phyloP scores from a whole-genome alignment of 1,139 yeast species.

The Candida albicans region DNA sequence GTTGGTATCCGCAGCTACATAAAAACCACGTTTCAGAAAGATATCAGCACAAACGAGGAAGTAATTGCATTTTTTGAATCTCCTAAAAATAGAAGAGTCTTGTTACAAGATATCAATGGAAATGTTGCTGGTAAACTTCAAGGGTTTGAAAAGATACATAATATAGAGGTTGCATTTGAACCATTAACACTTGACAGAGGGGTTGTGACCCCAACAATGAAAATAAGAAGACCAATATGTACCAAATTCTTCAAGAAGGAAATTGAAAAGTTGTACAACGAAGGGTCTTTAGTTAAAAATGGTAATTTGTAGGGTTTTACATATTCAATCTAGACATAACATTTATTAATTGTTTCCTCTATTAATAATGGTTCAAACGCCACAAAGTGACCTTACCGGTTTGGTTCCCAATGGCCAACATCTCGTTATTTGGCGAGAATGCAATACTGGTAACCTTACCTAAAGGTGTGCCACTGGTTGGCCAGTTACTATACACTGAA shows the following conservation, averaged over 20 bases:
- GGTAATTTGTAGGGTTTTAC: slow-evolving; percentile 15
- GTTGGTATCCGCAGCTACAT: neutral
- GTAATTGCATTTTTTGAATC: slow-evolving; percentile 27
- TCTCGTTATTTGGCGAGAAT: slow-evolving; percentile 79
- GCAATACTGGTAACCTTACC: slow-evolving; percentile 86
- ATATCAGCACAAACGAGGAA: slow-evolving; percentile 17
- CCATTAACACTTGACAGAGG: slow-evolving; percentile 41
- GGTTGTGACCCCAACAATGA: slow-evolving; percentile 44
- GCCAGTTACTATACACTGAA: slow-evolving; percentile 92
- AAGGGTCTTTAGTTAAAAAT: slow-evolving; percentile 40
- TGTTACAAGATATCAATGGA: slow-evolving; percentile 26
- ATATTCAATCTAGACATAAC: neutral
- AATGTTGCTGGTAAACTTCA: slow-evolving; percentile 25
- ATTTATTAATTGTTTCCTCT: neutral
- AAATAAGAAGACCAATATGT: slow-evolving; percentile 41
- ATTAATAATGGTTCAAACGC: slow-evolving; percentile 76
- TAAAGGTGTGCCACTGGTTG: slow-evolving; percentile 92
- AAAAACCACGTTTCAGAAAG: slow-evolving; percentile 1
- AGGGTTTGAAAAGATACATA: slow-evolving; percentile 41
- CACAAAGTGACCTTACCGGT: slow-evolving; percentile 88
- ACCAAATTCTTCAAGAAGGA: slow-evolving; percentile 27
- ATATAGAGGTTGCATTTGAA: slow-evolving; percentile 34
- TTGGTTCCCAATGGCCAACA: slow-evolving; percentile 88
- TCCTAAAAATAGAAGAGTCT: slow-evolving; percentile 27
- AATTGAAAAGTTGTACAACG: slow-evolving; percentile 33